A percentile compares a stretch with the other conserved stretches of the same genome.
These are phyloP conservation scores for Oemleria cerasiformis DNA, from an alignment of 306 rosid species.

Conservation along the genomic window DNA sequence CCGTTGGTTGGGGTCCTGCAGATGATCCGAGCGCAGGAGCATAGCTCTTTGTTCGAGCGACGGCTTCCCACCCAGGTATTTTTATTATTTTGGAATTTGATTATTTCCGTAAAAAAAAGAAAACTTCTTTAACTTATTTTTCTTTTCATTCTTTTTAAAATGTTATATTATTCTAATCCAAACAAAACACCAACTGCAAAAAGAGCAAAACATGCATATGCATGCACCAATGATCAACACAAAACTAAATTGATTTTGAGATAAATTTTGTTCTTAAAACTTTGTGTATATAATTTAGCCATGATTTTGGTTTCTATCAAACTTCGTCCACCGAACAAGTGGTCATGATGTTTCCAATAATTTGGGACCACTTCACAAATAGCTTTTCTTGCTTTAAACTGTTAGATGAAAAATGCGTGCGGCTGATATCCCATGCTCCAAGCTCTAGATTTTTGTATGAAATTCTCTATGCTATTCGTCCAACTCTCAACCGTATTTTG, in stretches of 20 bases:
- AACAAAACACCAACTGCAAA: too few relatives aligned
- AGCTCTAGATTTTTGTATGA: background rate
- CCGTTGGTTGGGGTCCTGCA: conserved; percentile 55
- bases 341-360: conserved; percentile 34
- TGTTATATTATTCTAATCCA: conserved; percentile 6
- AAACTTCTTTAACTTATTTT: too few relatives aligned
- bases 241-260: background rate
- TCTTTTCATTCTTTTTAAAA: conserved; percentile 18
- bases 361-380: conserved; percentile 48
- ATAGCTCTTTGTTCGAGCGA: conserved; percentile 62
- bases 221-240: background rate
- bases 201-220: background rate
- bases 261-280: background rate
- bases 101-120: background rate
- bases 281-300: background rate
- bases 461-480: background rate
- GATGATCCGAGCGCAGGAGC: conserved; percentile 52
- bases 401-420: background rate
- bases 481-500: too few relatives aligned
- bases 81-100: background rate
- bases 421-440: background rate
- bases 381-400: background rate
- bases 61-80: conserved; percentile 74
- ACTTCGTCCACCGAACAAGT: background rate
- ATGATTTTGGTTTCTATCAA: background rate